Base-by-base conservation (phyloP, 129 eudicot species). In the Flaveria robusta region DNA sequence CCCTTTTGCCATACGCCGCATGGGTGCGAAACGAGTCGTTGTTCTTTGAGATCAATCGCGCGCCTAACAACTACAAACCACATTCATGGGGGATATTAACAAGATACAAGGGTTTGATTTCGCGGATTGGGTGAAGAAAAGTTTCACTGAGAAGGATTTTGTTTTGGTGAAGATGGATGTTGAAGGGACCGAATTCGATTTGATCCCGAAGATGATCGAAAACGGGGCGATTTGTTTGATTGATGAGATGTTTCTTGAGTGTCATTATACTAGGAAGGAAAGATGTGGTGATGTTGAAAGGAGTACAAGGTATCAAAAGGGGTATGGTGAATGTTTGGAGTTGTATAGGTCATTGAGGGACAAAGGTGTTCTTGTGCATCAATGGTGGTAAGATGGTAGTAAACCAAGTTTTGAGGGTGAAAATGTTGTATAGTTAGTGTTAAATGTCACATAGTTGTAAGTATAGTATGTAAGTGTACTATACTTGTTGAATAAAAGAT, bases 131-230 rank as follows among this genome's bases (percentile, higher is more conserved):
- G 74, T 91, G 80, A 88, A 79, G 77, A 72, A n/a, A 0, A 83
- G 71, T 15, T 87, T 85, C 24, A 19, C 34, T 2, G 76, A 78
- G 76, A 82, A 71, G 18, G 95, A 88, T 71, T 91, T 83, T 76
- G 95, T 91, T 43, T 88, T 87, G 49, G 76, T 88, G 87, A 88
- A 88, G 82, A 91, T 91, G 95, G 92, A 91, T 75, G 92, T 87
- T 23, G 95, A 88, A 59, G 97, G 97, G 24, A 78, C 83, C 0
- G 89, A 91, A 67, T 91, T 91, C 34, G 78, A 83, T 81, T 77
- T 91, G 82, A 80, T 85, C 18, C 75, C 83, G 4, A 81, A 67
- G 81, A 70, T 91, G 87, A 24, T 87, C 15, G 87, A 91, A 54
- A 87, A 79, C 0, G 90, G 95, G 31, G 88, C 86, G 1, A 87